Base-by-base conservation (phyloP, 306 rosid genomes). In the Mucuna pruriens region DNA sequence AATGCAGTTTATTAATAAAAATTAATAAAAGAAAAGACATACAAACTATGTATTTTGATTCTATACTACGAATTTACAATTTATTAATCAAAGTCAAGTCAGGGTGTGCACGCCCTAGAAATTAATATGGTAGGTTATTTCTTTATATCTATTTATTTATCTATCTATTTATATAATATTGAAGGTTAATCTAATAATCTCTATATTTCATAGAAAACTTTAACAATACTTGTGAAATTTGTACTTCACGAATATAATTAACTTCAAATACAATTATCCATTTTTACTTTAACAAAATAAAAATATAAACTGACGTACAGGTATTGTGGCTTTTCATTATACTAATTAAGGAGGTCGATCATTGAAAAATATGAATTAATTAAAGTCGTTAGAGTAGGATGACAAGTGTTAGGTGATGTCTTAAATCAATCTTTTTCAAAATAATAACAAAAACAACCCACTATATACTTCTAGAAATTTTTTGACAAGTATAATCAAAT, bases 371-470 rank as follows among this genome's bases (percentile, higher is more conserved):
- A 7, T 23, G 22, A 23, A 45, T 22, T 39, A 26, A 61, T 40
- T 15, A 25, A 22, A 69, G 23, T 69, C 1, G 57, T 69, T 12
- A 22, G 54, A 42, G 74, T 20, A 11, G 74, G 38, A 42, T 42
- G 29, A 29, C 7, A 29, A 26, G 19, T 2, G 75, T 44, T 45
- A 44, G 75, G 75, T 44, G 17, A 16, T 70, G 58, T 12, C 57
- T 70, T 44, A 70, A 70, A 70, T 70, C 75, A 70, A 70, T 70
- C 57, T 15, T 44, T 44, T 12, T 44, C 58, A 23, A 5, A 70
- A 44, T 5, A 66, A 42, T 0, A 67, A 40, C 10, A 11, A 67
- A 19, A 65, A 34, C 4, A 19, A 17, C 3, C n/a, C 7, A 65
- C 4, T 38, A 66, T 39, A 39, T 38, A 66, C 17, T 66, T 66